A percentile compares a stretch with the other conserved stretches of the same genome.
These are phyloP conservation scores for Kodamaea anthophila DNA, from an alignment of 1,139 yeast species.

Conservation along the genomic window DNA sequence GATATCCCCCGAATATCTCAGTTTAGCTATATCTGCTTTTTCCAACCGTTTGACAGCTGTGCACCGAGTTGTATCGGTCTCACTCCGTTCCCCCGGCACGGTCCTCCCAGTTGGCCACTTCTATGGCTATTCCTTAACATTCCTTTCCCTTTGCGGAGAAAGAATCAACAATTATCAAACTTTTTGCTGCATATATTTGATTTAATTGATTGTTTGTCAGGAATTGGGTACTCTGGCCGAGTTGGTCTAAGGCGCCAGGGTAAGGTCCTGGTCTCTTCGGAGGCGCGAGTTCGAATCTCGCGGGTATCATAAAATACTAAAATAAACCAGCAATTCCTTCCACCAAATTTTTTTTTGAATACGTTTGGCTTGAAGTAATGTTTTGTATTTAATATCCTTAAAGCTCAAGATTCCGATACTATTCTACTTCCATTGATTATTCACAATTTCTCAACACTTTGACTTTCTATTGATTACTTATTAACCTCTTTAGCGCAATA, in stretches of 20 bases:
- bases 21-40: not conserved
- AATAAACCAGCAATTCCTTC: slow-evolving; percentile 15
- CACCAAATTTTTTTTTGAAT: slow-evolving; percentile 7
- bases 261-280: slow-evolving; percentile 52
- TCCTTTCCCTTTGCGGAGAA: no score
- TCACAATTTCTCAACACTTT: slow-evolving; percentile 5
- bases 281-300: slow-evolving; percentile 55
- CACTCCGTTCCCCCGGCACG: not conserved
- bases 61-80: not conserved
- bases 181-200: no score
- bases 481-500: slow-evolving; percentile 1
- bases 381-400: no score
- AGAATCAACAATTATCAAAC: no score
- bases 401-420: no score
- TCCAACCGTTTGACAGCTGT: not conserved
- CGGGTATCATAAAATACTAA: slow-evolving; percentile 34
- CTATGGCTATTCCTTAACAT: not conserved
- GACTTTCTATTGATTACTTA: slow-evolving; percentile 4
- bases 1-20: no score
- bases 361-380: no score
- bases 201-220: no score
- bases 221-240: slow-evolving; percentile 39
- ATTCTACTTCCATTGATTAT: not conserved
- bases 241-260: slow-evolving; percentile 48
- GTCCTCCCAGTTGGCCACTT: not conserved